Base-by-base conservation (phyloP, 257 asterid genomes). In the Salvia miltiorrhiza region DNA sequence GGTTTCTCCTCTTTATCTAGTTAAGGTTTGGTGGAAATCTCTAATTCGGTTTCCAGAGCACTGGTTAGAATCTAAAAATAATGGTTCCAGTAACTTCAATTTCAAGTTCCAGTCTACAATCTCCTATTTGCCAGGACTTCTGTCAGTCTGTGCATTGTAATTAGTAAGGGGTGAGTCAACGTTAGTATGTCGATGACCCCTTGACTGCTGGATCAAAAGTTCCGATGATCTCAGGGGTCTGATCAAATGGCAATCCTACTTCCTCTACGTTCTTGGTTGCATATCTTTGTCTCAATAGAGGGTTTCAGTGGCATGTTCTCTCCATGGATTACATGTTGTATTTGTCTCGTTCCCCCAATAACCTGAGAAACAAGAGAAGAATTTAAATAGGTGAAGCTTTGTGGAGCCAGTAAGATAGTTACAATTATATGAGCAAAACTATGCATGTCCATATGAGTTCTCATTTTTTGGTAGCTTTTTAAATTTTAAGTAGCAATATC, bases 361-460 rank as follows among this genome's bases (percentile, higher is more conserved):
- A 54, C 40, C 23, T 48, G 58, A 67, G 54, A 69, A 69, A 33
- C 49, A 43, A 52, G 70, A 20, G 59, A 41, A 39, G 11, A 28
- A 21, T 16, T 71, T 50, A 12, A 9, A 44, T 19, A 9, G 3
- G n/a, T 41, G 23, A 33, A 24, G 58, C 14, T 59, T 45, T 21
- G 35, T 23, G 30, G 35, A 59, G 9, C 32, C 19, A 16, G 57
- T 55, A 8, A 44, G 35, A 49, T 47, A 47, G 55, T 70, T 52
- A 30, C n/a, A n/a, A n/a, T n/a, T n/a, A 67, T 39, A 20, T 3
- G 32, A 63, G 58, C 54, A 63, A 63, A 45, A 48, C 28, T 49
- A 37, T 35, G 67, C n/a, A 13, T 41, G 33, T 17, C 60, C 50
- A 23, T 23, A 8, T 23, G 48, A 30, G n/a, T 50, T 14, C 16